Percentiles rank a stretch among this genome's conserved stretches.
phyloP scores from a whole-genome alignment of 208 protist genomes.

The Wallacemonas sp. region DNA sequence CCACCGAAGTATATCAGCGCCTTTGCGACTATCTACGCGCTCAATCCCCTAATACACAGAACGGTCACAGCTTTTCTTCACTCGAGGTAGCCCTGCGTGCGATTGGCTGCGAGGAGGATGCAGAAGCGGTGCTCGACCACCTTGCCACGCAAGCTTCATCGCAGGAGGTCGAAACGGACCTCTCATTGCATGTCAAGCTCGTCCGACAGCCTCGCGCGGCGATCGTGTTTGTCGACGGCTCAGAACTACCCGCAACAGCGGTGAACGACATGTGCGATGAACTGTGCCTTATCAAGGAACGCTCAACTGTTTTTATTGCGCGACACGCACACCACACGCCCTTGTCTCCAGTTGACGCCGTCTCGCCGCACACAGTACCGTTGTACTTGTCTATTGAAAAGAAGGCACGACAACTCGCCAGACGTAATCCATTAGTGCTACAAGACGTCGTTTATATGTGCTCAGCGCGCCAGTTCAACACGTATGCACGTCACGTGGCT shows the following conservation, averaged over 20 bases:
- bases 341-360: constrained; percentile 40
- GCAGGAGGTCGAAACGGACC: constrained; percentile 39
- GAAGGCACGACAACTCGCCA: constrained; percentile 43
- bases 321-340: constrained; percentile 34
- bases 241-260: constrained; percentile 41
- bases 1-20: background rate
- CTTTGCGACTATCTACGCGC: background rate
- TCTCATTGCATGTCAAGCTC: constrained; percentile 42
- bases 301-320: constrained; percentile 44
- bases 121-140: constrained; percentile 27
- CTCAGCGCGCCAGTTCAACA: constrained; percentile 38
- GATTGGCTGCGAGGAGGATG: constrained; percentile 17
- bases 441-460: constrained; percentile 87
- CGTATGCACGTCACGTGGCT: constrained; percentile 52
- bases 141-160: constrained; percentile 11
- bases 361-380: constrained; percentile 50
- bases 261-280: constrained; percentile 63
- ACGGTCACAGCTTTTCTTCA: constrained; percentile 23
- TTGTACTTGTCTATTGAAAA: constrained; percentile 60
- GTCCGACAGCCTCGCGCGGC: constrained; percentile 31
- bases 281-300: constrained; percentile 45
- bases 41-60: background rate
- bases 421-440: constrained; percentile 37
- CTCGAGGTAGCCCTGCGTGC: constrained; percentile 33
- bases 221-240: constrained; percentile 76